phyloP scores from a whole-genome alignment of 2,329 filamentous ascomycete species.

The Aspergillus sp. region DNA sequence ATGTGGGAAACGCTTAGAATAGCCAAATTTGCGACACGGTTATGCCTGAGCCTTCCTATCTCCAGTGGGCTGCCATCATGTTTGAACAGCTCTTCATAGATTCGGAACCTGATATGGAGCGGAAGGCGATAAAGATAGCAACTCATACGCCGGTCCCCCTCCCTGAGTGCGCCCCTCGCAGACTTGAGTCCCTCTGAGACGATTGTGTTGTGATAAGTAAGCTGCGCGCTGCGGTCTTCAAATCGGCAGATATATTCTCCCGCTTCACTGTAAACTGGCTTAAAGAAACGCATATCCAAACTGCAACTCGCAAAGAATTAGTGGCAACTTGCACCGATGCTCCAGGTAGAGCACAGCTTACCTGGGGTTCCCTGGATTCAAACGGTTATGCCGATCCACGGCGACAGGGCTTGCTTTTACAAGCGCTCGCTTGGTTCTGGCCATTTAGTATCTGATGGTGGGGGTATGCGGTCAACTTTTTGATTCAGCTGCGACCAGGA shows the following conservation, averaged over 20 bases:
- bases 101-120: constrained; percentile 12
- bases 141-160: constrained; percentile 3
- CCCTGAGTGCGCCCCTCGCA: background rate
- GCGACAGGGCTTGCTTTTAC: background rate
- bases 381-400: background rate
- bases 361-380: constrained; percentile 13
- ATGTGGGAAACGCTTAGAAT: constrained; percentile 18
- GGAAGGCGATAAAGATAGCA: constrained; percentile 18
- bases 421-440: background rate
- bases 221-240: constrained; percentile 4
- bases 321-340: background rate
- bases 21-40: constrained; percentile 7
- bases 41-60: constrained; percentile 10
- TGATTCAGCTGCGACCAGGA: background rate
- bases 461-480: background rate
- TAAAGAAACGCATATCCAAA: constrained; percentile 12
- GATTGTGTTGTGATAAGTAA: constrained; percentile 5
- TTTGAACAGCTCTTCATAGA: constrained; percentile 14
- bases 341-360: background rate
- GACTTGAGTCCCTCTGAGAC: constrained; percentile 11
- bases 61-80: constrained; percentile 13
- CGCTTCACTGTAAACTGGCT: constrained; percentile 4
- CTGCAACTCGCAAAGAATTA: background rate
- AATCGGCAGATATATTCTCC: background rate
- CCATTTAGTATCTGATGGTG: background rate